phyloP scores from a whole-genome alignment of 2,329 filamentous ascomycete species.

The Sclerotinia sclerotiorum region DNA sequence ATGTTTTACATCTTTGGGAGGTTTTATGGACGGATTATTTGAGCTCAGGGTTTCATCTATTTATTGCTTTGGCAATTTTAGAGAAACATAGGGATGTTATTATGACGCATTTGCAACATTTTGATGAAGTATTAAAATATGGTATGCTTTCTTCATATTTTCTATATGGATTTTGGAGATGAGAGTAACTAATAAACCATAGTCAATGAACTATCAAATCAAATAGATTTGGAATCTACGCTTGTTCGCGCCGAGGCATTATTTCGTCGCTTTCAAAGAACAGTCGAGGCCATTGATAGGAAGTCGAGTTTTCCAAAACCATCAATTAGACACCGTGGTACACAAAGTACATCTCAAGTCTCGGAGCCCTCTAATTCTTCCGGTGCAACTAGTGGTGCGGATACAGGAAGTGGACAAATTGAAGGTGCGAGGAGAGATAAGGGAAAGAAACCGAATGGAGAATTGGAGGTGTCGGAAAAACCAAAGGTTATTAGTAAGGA shows the following conservation, averaged over 20 bases:
- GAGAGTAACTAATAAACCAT: constrained; percentile 5
- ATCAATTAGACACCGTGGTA: constrained; percentile 38
- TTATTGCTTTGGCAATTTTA: constrained; percentile 87
- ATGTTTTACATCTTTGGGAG: constrained; percentile 89
- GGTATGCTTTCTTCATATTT: constrained; percentile 52
- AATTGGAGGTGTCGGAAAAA: constrained; percentile 35
- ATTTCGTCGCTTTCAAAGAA: constrained; percentile 82
- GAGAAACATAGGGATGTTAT: constrained; percentile 97
- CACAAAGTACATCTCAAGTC: background rate
- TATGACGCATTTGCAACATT: constrained; percentile 88
- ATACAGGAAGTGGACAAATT: constrained; percentile 34
- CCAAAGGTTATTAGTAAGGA: constrained; percentile 62
- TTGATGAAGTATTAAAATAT: constrained; percentile 97
- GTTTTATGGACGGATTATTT: constrained; percentile 89
- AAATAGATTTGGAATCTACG: constrained; percentile 85
- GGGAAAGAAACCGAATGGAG: constrained; percentile 26
- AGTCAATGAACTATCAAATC: constrained; percentile 95
- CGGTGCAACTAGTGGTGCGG: constrained; percentile 10
- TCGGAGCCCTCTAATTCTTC: background rate
- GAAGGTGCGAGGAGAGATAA: constrained; percentile 23
- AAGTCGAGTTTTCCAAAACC: constrained; percentile 78
- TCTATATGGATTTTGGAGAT: background rate
- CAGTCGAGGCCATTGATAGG: constrained; percentile 89
- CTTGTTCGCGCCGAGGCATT: constrained; percentile 85
- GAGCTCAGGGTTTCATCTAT: constrained; percentile 88